Percentiles rank a stretch among this genome's conserved stretches.
Evolutionary conservation across 495 filamentous ascomycete genomes (phyloP).

Genomic region (Xylona heveae): DNA sequence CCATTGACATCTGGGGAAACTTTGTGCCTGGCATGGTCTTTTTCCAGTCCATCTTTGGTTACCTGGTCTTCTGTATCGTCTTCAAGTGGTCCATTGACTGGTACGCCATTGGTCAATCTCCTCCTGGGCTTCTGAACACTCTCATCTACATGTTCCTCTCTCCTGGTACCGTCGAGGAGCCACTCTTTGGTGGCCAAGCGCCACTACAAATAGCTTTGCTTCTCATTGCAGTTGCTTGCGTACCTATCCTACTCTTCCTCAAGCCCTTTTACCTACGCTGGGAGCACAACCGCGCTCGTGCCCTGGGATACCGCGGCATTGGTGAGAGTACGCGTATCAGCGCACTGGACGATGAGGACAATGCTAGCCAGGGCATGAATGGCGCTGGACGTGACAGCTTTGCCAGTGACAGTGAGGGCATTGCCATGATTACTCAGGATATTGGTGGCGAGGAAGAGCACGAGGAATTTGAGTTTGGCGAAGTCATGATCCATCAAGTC

Average conservation of each 20-base stretch:
- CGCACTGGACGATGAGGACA: slow-evolving; percentile 69
- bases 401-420: slow-evolving; percentile 65
- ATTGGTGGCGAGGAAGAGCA: slow-evolving; percentile 56
- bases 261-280: slow-evolving; percentile 87
- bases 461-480: slow-evolving; percentile 89
- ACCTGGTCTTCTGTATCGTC: slow-evolving; percentile 78
- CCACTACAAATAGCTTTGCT: slow-evolving; percentile 56
- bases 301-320: slow-evolving; percentile 76
- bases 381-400: slow-evolving; percentile 50
- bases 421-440: slow-evolving; percentile 80
- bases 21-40: slow-evolving; percentile 98
- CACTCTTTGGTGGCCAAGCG: slow-evolving; percentile 57
- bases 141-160: slow-evolving; percentile 98
- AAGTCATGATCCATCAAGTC: slow-evolving; percentile 96
- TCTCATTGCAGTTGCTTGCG: slow-evolving; percentile 65
- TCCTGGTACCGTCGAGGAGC: slow-evolving; percentile 52
- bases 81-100: slow-evolving; percentile 96
- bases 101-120: slow-evolving; percentile 36
- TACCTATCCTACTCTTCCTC: slow-evolving; percentile 78
- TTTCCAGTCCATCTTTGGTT: slow-evolving; percentile 97
- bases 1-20: slow-evolving; percentile 89
- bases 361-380: slow-evolving; percentile 25
- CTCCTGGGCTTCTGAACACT: slow-evolving; percentile 91
- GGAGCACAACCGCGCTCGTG: slow-evolving; percentile 78
- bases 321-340: slow-evolving; percentile 72